phyloP scores from a whole-genome alignment of 768 basidiomycete species.

The Boletus pseudo-olivaceus region DNA sequence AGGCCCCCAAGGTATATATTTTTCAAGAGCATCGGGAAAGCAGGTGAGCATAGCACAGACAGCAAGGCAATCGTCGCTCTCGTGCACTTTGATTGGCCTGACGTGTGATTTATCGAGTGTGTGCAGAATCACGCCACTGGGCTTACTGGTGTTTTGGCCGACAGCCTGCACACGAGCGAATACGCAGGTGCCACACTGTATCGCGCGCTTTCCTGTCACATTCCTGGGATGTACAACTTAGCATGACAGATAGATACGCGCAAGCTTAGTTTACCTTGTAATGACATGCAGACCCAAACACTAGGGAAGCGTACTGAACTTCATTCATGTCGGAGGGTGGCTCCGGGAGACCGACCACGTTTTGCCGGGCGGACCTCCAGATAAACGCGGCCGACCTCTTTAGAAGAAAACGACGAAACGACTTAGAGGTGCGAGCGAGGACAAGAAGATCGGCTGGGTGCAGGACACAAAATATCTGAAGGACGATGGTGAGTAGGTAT shows the following conservation, averaged over 20 bases:
- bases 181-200: slow-evolving; percentile 32
- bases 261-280: slow-evolving; percentile 17
- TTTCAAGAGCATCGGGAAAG: slow-evolving; percentile 9
- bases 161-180: slow-evolving; percentile 30
- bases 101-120: background rate
- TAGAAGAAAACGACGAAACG: slow-evolving; percentile 40
- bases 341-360: slow-evolving; percentile 40
- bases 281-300: slow-evolving; percentile 47
- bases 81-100: slow-evolving; percentile 20
- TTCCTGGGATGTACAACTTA: slow-evolving; percentile 14
- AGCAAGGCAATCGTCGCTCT: slow-evolving; percentile 3
- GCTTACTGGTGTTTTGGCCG: slow-evolving; percentile 25
- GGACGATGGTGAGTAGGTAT: background rate
- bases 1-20: slow-evolving; percentile 26
- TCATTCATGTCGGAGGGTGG: slow-evolving; percentile 46
- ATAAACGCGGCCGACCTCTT: slow-evolving; percentile 27
- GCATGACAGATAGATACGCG: background rate
- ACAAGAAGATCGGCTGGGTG: slow-evolving; percentile 44
- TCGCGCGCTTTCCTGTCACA: slow-evolving; percentile 25
- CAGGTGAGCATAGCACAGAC: slow-evolving; percentile 10
- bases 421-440: slow-evolving; percentile 42
- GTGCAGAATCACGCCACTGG: background rate
- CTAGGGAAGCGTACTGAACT: slow-evolving; percentile 47
- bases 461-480: slow-evolving; percentile 43
- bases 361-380: slow-evolving; percentile 34